Conservation (phyloP, 768 basidiomycete species). For the Tricholoma sp. region DNA sequence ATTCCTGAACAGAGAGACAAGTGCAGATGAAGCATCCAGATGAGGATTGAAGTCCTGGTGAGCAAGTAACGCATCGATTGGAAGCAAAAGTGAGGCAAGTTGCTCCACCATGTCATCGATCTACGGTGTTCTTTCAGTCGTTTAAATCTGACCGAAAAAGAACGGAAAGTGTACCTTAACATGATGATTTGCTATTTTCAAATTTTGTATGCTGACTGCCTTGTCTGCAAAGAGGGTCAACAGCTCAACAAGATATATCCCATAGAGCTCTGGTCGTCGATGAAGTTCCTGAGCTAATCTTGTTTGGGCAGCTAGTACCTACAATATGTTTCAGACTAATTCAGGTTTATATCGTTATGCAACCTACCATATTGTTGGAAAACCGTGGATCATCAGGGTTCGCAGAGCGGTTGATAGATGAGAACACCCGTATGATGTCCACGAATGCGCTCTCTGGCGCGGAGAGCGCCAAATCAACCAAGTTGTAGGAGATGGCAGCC, state of each 20-base stretch:
- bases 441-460: constrained; percentile 73
- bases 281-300: constrained; percentile 77
- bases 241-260: constrained; percentile 78
- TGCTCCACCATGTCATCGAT: constrained; percentile 83
- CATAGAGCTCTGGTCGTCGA: constrained; percentile 71
- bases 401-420: constrained; percentile 77
- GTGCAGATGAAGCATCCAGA: constrained; percentile 44
- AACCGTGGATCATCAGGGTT: constrained; percentile 85
- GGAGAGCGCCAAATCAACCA: constrained; percentile 83
- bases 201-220: constrained; percentile 84
- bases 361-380: constrained; percentile 79
- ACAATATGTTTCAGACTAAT: neutral
- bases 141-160: constrained; percentile 1
- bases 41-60: constrained; percentile 67
- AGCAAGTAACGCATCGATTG: constrained; percentile 82
- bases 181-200: constrained; percentile 59
- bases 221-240: constrained; percentile 86
- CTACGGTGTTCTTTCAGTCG: constrained; percentile 28
- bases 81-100: constrained; percentile 81
- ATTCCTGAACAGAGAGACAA: constrained; percentile 81
- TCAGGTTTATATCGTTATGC: neutral
- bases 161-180: constrained; percentile 46
- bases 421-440: constrained; percentile 84
- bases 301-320: constrained; percentile 91
- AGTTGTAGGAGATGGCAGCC: constrained; percentile 86